Base-by-base conservation (phyloP, 2,329 filamentous ascomycete genomes). In the Trichoderma hamatum region DNA sequence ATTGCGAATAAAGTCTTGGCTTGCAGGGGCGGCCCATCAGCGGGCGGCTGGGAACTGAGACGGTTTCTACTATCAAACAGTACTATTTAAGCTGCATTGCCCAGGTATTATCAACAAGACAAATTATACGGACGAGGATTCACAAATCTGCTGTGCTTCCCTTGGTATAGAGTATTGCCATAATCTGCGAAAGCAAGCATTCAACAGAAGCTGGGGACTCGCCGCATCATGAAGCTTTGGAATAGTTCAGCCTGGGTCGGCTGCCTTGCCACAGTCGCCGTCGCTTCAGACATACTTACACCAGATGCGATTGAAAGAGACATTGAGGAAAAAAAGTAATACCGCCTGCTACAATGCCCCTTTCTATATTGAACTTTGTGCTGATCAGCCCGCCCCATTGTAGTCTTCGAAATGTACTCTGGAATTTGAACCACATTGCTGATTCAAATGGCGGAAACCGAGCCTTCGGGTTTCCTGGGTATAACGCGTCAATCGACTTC, bases 391-490 rank as follows among this genome's bases (percentile, higher is more conserved):
- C 4, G 13, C 26, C 1, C 24, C 26, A 3, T 55, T 62, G 88
- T 1, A 67, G 86, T 26, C 78, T 89, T 24, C 81, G 84, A 75
- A 80, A 81, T 67, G 85, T 85, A 56, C 82, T 89, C n/a, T 80
- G 82, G 73, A 81, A 83, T 69, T 79, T 89, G 6, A 81, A 89
- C 74, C 77, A 82, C 54, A 89, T 89, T 66, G 87, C 82, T 14
- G 78, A 77, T 34, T 80, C 82, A 63, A 85, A 89, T 72, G 86
- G 85, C 49, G 87, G 86, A 19, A 89, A 88, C 76, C 82, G 87
- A 62, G 87, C 87, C 5, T 89, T 88, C 69, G 87, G 88, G 16
- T 78, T 85, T 11, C 85, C 86, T 1, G 88, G 88, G 16, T 89
- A 84, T 80, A 82, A 83, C 62, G 87, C 86, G 1, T 89, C 86